Conservation (phyloP, 2,329 filamentous ascomycete genomes). For the Parastagonospora nodorum region DNA sequence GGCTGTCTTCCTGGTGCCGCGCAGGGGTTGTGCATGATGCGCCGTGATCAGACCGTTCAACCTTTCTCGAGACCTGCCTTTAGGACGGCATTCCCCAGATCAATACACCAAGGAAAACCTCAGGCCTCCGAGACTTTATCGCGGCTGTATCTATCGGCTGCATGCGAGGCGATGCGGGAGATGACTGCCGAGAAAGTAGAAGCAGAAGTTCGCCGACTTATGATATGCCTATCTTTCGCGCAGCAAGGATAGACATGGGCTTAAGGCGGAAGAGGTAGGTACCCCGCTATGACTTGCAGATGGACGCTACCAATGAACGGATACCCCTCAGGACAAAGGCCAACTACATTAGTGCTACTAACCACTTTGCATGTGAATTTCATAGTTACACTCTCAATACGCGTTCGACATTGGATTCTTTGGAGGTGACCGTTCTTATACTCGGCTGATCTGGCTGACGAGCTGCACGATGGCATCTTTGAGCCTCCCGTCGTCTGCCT, state of each 20-base stretch:
- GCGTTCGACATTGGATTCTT: too few relatives aligned
- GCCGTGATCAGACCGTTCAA: too few relatives aligned
- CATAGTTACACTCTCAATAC: too few relatives aligned
- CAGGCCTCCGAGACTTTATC: too few relatives aligned
- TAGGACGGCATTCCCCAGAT: too few relatives aligned
- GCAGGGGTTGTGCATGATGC: too few relatives aligned
- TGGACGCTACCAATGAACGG: background rate
- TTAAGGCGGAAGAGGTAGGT: background rate
- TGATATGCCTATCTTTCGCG: background rate
- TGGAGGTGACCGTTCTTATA: background rate
- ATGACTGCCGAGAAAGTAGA: background rate
- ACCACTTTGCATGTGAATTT: background rate
- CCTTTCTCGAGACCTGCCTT: too few relatives aligned
- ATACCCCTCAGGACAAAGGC: too few relatives aligned
- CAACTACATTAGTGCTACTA: too few relatives aligned
- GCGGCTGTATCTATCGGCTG: background rate
- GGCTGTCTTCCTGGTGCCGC: too few relatives aligned
- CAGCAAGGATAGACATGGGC: background rate
- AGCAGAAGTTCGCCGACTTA: background rate
- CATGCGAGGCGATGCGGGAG: background rate
- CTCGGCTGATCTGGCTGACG: background rate
- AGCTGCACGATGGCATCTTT: slow-evolving; percentile 6
- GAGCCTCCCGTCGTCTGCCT: slow-evolving; percentile 7
- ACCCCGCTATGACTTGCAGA: background rate
- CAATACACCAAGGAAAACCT: too few relatives aligned